Percentiles rank a stretch among this genome's conserved stretches.
Conservation (phyloP, 306 rosid genomes). For the Pachyrhizus erosus region DNA sequence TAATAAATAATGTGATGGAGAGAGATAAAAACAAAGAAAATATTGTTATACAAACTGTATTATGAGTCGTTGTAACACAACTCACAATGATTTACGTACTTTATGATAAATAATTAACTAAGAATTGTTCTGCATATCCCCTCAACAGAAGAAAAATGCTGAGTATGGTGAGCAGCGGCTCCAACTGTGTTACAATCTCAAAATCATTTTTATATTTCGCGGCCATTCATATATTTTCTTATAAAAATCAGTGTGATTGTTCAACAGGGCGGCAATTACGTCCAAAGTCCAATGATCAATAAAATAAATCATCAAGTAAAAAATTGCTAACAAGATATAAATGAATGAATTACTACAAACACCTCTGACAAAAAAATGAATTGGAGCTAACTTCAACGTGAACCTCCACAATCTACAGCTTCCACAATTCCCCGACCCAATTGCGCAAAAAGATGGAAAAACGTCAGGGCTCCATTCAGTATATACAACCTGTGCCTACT, state of each 20-base stretch:
- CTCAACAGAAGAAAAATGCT: not conserved
- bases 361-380: constrained; percentile 43
- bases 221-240: constrained; percentile 51
- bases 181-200: constrained; percentile 9
- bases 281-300: constrained; percentile 49
- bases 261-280: constrained; percentile 33
- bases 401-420: constrained; percentile 52
- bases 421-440: constrained; percentile 40
- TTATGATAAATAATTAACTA: not conserved
- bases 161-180: not conserved
- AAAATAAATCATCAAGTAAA: constrained; percentile 35
- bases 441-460: constrained; percentile 41
- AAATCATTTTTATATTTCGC: constrained; percentile 41
- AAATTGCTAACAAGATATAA: constrained; percentile 44
- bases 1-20: too few relatives aligned
- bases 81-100: not conserved
- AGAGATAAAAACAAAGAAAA: too few relatives aligned
- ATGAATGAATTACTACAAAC: constrained; percentile 64
- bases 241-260: constrained; percentile 13
- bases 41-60: not conserved
- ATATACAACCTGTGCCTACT: constrained; percentile 45
- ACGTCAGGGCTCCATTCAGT: constrained; percentile 43
- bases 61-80: not conserved
- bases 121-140: not conserved
- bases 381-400: constrained; percentile 47